Evolutionary conservation across 192 early-diverging fungal genomes (phyloP).

Genomic region (Coemansia sp.): DNA sequence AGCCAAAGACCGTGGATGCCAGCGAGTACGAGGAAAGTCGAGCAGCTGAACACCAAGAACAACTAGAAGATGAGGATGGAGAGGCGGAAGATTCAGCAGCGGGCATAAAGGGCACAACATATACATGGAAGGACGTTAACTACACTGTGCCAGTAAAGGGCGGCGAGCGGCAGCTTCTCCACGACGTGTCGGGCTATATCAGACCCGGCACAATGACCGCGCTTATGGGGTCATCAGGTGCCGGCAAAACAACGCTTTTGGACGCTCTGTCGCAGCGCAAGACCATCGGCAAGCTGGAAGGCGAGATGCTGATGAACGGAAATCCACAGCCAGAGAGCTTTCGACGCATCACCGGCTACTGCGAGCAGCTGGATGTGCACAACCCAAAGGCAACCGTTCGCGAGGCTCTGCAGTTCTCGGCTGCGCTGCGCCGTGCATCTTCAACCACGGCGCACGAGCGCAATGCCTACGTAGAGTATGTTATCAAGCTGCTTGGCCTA

Average conservation of each 20-base stretch:
- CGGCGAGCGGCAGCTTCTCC: constrained; percentile 66
- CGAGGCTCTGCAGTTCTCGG: constrained; percentile 62
- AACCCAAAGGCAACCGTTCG: constrained; percentile 67
- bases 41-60: constrained; percentile 3
- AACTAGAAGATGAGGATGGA: too few species aligned
- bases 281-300: constrained; percentile 60
- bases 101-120: constrained; percentile 49
- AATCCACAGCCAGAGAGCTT: constrained; percentile 51
- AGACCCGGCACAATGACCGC: constrained; percentile 75
- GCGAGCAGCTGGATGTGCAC: constrained; percentile 81
- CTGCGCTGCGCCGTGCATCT: constrained; percentile 65
- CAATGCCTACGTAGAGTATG: constrained; percentile 69
- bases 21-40: constrained; percentile 19
- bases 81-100: not conserved
- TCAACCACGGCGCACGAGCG: constrained; percentile 61
- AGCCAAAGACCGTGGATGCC: constrained; percentile 28
- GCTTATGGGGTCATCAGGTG: constrained; percentile 66
- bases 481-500: constrained; percentile 72
- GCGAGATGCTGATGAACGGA: constrained; percentile 68
- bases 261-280: constrained; percentile 74
- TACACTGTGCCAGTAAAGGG: constrained; percentile 70
- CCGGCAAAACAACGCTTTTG: constrained; percentile 74
- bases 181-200: constrained; percentile 67
- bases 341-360: constrained; percentile 70
- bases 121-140: constrained; percentile 64